Evolutionary conservation across 1,139 yeast species (phyloP).

Genomic region (Candida sp.): DNA sequence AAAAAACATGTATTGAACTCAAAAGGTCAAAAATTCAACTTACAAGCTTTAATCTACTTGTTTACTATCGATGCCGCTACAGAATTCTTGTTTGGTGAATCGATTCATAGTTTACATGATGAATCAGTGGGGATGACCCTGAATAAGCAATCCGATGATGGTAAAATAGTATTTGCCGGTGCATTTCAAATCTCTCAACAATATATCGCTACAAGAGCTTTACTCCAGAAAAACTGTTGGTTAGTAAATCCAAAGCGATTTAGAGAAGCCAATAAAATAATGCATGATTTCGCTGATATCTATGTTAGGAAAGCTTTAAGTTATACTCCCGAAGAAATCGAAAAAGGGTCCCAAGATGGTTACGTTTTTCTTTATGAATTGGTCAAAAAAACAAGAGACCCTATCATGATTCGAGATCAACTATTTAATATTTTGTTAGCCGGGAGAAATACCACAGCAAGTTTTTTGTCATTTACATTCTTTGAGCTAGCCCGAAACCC

Average conservation of each 20-base stretch:
- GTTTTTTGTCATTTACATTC: conserved; percentile 46
- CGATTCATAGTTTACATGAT: conserved; percentile 38
- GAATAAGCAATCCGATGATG: conserved; percentile 17
- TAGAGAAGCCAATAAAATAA: conserved; percentile 20
- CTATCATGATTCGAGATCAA: conserved; percentile 48
- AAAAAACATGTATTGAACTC: conserved; percentile 26
- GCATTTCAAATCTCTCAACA: conserved; percentile 41
- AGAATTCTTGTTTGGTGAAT: conserved; percentile 59
- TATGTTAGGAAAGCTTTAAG: conserved; percentile 28
- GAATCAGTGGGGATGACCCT: conserved; percentile 16
- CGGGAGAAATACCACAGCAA: conserved; percentile 60
- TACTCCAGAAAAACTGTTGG: conserved; percentile 32
- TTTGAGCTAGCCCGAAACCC: conserved; percentile 46
- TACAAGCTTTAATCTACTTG: conserved; percentile 46
- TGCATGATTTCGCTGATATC: conserved; percentile 30
- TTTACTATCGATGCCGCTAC: conserved; percentile 58
- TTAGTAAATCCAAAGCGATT: conserved; percentile 30
- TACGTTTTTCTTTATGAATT: conserved; percentile 51
- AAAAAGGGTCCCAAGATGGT: conserved; percentile 31
- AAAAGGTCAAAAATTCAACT: conserved; percentile 36
- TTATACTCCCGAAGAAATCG: conserved; percentile 27
- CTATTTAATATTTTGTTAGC: conserved; percentile 50
- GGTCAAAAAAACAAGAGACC: conserved; percentile 48
- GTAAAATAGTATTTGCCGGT: conserved; percentile 36
- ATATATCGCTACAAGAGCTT: conserved; percentile 33